Percentiles rank a stretch among this genome's conserved stretches.
phyloP scores from a whole-genome alignment of 495 filamentous ascomycete species.

The Penicillium atrosanguineum region DNA sequence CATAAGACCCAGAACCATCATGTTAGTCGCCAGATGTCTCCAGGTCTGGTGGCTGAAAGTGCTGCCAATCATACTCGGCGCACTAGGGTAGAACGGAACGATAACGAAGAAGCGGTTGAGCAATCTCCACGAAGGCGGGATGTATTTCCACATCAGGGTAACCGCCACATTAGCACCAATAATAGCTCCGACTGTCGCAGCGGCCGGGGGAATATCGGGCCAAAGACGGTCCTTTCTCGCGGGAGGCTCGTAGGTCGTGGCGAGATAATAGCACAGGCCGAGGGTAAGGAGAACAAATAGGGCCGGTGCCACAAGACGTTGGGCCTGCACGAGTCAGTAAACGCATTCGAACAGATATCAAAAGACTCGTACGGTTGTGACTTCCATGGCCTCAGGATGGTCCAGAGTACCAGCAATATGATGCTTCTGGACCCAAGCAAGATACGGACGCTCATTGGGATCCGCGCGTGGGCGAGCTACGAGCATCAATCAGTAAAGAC shows the following conservation, averaged over 20 bases:
- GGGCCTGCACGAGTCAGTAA: slow-evolving; percentile 23
- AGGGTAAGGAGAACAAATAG: slow-evolving; percentile 54
- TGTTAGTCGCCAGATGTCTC: slow-evolving; percentile 68
- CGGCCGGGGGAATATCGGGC: slow-evolving; percentile 72
- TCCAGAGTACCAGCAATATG: slow-evolving; percentile 38
- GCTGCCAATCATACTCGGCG: slow-evolving; percentile 63
- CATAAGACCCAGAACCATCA: slow-evolving; percentile 58
- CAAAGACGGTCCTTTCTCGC: slow-evolving; percentile 57
- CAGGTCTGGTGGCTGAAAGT: slow-evolving; percentile 75
- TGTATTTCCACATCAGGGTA: slow-evolving; percentile 60
- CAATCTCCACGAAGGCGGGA: slow-evolving; percentile 65
- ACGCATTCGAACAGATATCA: background rate
- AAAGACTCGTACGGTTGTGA: slow-evolving; percentile 34
- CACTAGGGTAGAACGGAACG: slow-evolving; percentile 64
- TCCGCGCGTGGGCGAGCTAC: slow-evolving; percentile 45
- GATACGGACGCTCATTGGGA: slow-evolving; percentile 36
- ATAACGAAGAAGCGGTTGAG: slow-evolving; percentile 79
- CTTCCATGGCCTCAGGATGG: slow-evolving; percentile 27
- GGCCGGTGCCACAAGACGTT: slow-evolving; percentile 65
- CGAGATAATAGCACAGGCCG: slow-evolving; percentile 51
- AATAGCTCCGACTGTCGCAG: slow-evolving; percentile 70
- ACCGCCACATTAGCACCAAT: slow-evolving; percentile 63
- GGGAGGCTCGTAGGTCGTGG: slow-evolving; percentile 63
- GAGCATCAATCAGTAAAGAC: slow-evolving; percentile 16
- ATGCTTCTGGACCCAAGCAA: slow-evolving; percentile 52